Evolutionary conservation across 108 stramenopile genomes (phyloP), one percentile per base, ranked within the genome.

Genomic region (Bacterosira constricta): DNA sequence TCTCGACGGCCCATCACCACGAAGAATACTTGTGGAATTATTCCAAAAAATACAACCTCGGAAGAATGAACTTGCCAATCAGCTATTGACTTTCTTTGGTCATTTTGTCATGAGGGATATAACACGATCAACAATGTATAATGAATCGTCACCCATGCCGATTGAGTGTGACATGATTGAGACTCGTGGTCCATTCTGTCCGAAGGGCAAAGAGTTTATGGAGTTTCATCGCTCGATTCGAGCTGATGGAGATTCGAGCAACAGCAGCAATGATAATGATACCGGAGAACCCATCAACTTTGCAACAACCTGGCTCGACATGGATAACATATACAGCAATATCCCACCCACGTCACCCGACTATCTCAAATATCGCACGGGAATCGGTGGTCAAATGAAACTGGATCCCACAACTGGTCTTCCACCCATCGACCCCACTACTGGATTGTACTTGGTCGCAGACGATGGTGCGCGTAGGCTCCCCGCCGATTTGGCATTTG

Each of bases 261-360:
- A 3, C 64, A 20, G 18, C 11, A 50, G 23, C 47, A 26, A 66
- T 6, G 30, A 39, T 6, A 18, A 23, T 6, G 31, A 23, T 21
- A 66, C 29, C 26, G 49, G 64, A 34, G 64, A 31, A 7, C 35
- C 73, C 17, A 49, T 63, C 38, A 75, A 75, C 38, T 42, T 3
- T 13, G 65, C 46, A 11, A 66, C 73, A 1, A 27, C 73, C n/a
- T 75, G 42, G 38, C 6, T 75, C 21, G 73, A 75, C 52, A 37
- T 75, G 39, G 62, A 63, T 30, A 21, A 66, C 65, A 9, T 75
- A 1, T 75, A 75, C 41, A 64, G 73, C 8, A 62, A 46, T 41
- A 51, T 15, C 4, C 71, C 29, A 5, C 53, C 53, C 3, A 41
- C 36, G 2, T 41, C 38, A 3, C 21, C 46, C 5, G 25, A 66